Evolutionary conservation across 2,329 filamentous ascomycete species (phyloP).

Genomic region (Graphilbum sp.): DNA sequence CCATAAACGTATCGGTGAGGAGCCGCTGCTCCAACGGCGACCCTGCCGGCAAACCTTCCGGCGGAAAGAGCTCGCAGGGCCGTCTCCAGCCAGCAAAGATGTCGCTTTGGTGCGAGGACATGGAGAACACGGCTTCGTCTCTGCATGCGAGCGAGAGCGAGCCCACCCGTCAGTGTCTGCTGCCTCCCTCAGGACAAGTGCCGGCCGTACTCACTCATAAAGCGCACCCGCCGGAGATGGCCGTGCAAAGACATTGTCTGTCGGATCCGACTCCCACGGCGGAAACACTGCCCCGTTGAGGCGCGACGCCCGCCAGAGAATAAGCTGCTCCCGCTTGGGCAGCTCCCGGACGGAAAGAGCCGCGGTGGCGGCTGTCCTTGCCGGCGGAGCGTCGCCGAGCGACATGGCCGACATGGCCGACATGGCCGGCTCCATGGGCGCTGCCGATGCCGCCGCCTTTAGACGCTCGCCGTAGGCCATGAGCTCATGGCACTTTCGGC

Average conservation of each 20-base stretch:
- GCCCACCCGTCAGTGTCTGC: too few relatives aligned
- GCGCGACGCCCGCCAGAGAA: constrained; percentile 60
- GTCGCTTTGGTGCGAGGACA: constrained; percentile 58
- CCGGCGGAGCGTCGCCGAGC: background rate
- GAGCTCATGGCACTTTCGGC: constrained; percentile 51
- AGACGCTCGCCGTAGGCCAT: constrained; percentile 60
- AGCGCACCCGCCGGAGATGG: constrained; percentile 23
- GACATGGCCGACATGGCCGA: constrained; percentile 3
- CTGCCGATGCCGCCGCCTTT: constrained; percentile 27
- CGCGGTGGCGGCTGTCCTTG: background rate
- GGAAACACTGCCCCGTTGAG: constrained; percentile 74
- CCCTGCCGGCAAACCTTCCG: constrained; percentile 5
- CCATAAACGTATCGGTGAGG: constrained; percentile 11
- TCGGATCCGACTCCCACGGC: constrained; percentile 58
- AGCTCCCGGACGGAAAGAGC: constrained; percentile 28
- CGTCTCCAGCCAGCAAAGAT: constrained; percentile 78
- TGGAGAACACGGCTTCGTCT: constrained; percentile 50
- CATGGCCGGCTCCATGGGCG: background rate
- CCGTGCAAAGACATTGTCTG: constrained; percentile 42
- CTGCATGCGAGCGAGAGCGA: constrained; percentile 28
- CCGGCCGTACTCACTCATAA: constrained; percentile 42
- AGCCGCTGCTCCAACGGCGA: constrained; percentile 1
- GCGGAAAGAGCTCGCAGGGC: constrained; percentile 48
- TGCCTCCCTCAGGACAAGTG: too few relatives aligned
- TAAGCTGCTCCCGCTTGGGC: constrained; percentile 55